Conservation (phyloP, 2,329 filamentous ascomycete genomes). For the Zelopaecilomyces penicillatus region DNA sequence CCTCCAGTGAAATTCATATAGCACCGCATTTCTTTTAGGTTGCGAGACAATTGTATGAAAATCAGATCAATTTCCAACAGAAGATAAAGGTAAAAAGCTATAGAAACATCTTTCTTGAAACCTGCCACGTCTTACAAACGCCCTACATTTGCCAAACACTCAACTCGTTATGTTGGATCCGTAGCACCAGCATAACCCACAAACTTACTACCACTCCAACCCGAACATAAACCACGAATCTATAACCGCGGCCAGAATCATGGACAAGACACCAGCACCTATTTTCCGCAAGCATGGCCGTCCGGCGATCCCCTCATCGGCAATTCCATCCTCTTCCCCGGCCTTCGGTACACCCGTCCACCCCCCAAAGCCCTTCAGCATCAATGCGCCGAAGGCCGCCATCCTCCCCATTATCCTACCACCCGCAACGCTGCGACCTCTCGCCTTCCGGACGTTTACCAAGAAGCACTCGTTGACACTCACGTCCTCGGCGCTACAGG, state of each 20-base stretch:
- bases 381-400: constrained; percentile 46
- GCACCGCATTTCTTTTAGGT: too few relatives aligned
- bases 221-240: too few relatives aligned
- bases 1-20: constrained; percentile 1
- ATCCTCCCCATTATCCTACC: constrained; percentile 87
- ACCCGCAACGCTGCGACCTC: constrained; percentile 73
- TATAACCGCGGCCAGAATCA: constrained; percentile 9
- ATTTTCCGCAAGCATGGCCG: constrained; percentile 28
- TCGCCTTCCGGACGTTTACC: constrained; percentile 92
- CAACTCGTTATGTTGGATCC: neutral
- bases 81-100: too few relatives aligned
- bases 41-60: too few relatives aligned
- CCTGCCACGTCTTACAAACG: too few relatives aligned
- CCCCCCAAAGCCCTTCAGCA: constrained; percentile 58
- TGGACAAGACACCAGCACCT: constrained; percentile 32
- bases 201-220: neutral
- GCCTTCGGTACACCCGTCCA: constrained; percentile 83
- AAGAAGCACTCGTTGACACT: constrained; percentile 96
- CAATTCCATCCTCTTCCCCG: constrained; percentile 79
- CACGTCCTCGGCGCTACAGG: constrained; percentile 75
- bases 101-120: too few relatives aligned
- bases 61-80: too few relatives aligned
- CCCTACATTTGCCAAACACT: too few relatives aligned
- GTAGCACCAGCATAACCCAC: constrained; percentile 3
- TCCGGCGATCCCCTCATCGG: constrained; percentile 38